Evolutionary conservation across 192 early-diverging fungal species (phyloP).

Genomic region (Dissophora ornata): DNA sequence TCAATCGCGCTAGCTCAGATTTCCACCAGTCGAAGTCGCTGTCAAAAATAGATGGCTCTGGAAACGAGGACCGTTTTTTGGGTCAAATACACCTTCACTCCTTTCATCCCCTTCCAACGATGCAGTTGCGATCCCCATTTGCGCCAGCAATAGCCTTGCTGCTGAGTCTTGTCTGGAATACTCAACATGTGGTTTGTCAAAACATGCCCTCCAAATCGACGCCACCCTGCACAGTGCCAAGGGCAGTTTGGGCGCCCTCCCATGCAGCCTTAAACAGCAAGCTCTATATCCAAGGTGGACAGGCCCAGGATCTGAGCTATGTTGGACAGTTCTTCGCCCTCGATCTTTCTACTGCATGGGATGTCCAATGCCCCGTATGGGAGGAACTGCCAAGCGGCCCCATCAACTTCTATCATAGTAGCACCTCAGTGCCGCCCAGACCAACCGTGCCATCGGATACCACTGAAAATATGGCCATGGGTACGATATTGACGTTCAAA

Average conservation of each 20-base stretch:
- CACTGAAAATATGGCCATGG: background rate
- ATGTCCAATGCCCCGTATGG: background rate
- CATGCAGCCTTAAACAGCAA: background rate
- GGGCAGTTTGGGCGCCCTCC: constrained; percentile 1
- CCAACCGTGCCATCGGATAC: background rate
- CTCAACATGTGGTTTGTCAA: background rate
- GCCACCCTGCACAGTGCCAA: background rate
- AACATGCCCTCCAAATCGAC: background rate
- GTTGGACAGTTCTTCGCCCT: constrained; percentile 2
- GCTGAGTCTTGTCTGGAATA: background rate
- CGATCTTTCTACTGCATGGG: background rate
- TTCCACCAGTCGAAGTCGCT: no score
- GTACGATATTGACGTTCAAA: background rate
- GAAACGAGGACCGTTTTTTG: no score
- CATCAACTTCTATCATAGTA: constrained; percentile 1
- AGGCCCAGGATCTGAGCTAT: background rate
- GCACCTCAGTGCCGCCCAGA: background rate
- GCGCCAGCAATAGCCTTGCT: background rate
- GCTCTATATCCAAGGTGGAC: constrained; percentile 8
- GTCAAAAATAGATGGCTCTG: no score
- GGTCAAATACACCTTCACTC: no score
- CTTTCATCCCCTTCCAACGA: background rate
- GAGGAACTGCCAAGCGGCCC: background rate
- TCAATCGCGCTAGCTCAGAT: no score
- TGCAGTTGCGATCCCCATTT: background rate